Base-by-base conservation (phyloP, 495 filamentous ascomycete genomes). In the Clavariopsis aquatica region DNA sequence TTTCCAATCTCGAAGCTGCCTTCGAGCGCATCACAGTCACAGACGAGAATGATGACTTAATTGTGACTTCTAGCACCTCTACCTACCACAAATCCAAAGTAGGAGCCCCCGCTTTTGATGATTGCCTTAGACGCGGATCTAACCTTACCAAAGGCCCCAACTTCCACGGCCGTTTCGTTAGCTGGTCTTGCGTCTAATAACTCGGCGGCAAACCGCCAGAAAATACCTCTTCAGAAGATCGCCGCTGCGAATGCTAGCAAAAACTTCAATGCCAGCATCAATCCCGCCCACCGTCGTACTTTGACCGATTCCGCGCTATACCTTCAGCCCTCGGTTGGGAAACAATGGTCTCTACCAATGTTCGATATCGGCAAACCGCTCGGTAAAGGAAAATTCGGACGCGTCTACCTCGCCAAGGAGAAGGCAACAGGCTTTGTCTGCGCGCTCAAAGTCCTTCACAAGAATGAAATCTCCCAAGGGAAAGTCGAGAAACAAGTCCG, bases 281-380 rank as follows among this genome's bases (percentile, higher is more conserved):
- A 28, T 7, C 22, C 26, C 28, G 52, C 62, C 31, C 65, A 68
- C 52, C 69, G 69, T 19, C 68, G 68, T 47, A 70, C 54, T 59
- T 71, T 71, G 74, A 52, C 54, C 62, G 66, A 72, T 57, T 79
- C 81, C 34, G 77, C 76, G 23, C 78, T 87, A 59, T 85, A 86
- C 59, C 81, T 85, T 54, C 85, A 90, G 71, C 77, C 85, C 52
- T 24, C 71, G 15, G 63, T 80, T 49, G 84, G 87, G 1, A 93
- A 89, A 69, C 83, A 92, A 55, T 90, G 94, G 73, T 92, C 97
- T 67, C 87, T 98, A 1, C 92, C 93, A 74, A 98, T 98, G 94
- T 98, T 98, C 72, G 94, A 98, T 71, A 98, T 98, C 69, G 94
- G 94, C 10, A 90, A 93, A 51, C 95, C 94, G 1, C 80, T 98